Percentiles rank a stretch among this genome's conserved stretches.
Evolutionary conservation across 1,139 yeast species (phyloP).

Genomic region (Nematodospora anomalae): DNA sequence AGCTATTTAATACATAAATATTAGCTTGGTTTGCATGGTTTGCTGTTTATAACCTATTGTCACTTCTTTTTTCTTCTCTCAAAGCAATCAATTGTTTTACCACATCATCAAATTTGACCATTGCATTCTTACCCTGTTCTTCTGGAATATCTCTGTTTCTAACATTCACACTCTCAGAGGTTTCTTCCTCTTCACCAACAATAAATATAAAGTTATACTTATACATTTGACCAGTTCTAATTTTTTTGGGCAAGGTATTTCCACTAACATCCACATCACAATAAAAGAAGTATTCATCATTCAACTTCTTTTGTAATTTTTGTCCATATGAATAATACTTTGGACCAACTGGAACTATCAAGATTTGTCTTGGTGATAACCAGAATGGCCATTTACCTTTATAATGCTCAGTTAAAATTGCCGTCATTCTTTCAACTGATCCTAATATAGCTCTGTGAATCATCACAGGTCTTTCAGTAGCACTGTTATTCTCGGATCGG

Average conservation of each 20-base stretch:
- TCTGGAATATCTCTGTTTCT: conserved; percentile 85
- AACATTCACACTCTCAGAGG: conserved; percentile 75
- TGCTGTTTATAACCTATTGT: conserved; percentile 53
- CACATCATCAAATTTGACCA: conserved; percentile 68
- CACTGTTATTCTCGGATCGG: conserved; percentile 66
- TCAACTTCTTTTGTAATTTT: conserved; percentile 65
- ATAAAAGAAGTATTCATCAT: conserved; percentile 67
- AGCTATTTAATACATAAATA: no score
- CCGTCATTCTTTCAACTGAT: conserved; percentile 97
- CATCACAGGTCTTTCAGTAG: conserved; percentile 80
- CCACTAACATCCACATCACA: conserved; percentile 93
- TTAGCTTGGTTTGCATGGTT: no score
- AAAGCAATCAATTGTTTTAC: conserved; percentile 63
- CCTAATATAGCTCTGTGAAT: conserved; percentile 98
- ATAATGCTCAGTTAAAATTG: conserved; percentile 92
- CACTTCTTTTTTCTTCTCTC: conserved; percentile 68
- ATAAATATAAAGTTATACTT: conserved; percentile 92
- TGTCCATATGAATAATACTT: conserved; percentile 88
- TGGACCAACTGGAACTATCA: conserved; percentile 94
- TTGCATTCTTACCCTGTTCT: conserved; percentile 89
- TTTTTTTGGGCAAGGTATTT: conserved; percentile 94
- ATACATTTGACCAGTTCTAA: conserved; percentile 89
- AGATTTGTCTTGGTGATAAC: conserved; percentile 95
- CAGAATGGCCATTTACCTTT: conserved; percentile 99
- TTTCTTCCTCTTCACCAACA: conserved; percentile 93